Evolutionary conservation across 2,329 filamentous ascomycete species (phyloP).

Genomic region (Penicillium verrucosum): DNA sequence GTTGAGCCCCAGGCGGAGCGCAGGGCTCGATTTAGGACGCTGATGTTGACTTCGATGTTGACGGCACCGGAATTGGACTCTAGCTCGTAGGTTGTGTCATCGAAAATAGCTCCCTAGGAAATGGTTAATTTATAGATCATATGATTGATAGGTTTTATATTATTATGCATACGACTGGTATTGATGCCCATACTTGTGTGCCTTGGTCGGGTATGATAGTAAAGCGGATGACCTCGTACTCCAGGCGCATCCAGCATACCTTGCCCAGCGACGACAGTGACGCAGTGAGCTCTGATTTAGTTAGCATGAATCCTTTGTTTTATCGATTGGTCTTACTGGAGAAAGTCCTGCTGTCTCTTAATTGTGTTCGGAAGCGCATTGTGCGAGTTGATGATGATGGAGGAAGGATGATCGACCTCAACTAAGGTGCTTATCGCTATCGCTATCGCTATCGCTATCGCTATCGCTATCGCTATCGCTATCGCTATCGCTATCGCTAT

Average conservation of each 20-base stretch:
- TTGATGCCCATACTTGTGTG: conserved; percentile 92
- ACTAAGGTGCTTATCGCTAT: conserved; percentile 9
- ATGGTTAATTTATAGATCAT: neutral
- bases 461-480: conserved; percentile 14
- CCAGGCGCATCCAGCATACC: conserved; percentile 85
- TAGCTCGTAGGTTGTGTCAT: conserved; percentile 69
- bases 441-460: conserved; percentile 11
- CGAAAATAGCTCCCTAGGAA: conserved; percentile 74
- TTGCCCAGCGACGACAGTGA: conserved; percentile 68
- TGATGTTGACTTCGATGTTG: conserved; percentile 92
- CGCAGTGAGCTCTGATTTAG: conserved; percentile 53
- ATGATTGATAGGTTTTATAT: neutral
- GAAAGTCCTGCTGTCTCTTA: conserved; percentile 28
- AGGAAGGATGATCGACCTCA: neutral
- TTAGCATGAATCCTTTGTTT: conserved; percentile 1
- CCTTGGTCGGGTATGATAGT: conserved; percentile 93
- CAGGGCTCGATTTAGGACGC: conserved; percentile 82
- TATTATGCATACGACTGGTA: conserved; percentile 37
- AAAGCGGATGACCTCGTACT: conserved; percentile 83
- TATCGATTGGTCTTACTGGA: conserved; percentile 13
- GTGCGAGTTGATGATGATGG: conserved; percentile 10
- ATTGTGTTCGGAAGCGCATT: conserved; percentile 36
- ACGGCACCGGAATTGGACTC: conserved; percentile 91
- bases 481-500: conserved; percentile 13
- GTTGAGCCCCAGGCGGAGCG: conserved; percentile 79